phyloP scores from a whole-genome alignment of 129 eudicot species.

The Cynara cardunculus region DNA sequence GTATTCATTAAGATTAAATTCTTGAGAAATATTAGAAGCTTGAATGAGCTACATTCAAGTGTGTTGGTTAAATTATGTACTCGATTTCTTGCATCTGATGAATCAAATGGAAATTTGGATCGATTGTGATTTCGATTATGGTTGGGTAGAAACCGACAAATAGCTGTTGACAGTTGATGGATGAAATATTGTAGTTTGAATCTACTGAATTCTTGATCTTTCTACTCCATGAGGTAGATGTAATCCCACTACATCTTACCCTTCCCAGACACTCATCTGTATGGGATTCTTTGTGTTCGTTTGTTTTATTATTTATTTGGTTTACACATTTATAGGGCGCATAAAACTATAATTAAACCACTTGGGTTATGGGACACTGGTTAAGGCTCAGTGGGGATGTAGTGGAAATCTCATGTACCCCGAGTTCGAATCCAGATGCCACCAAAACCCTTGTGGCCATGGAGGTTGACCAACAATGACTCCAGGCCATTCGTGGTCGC shows the following conservation, averaged over 20 bases:
- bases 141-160: neutral
- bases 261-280: neutral
- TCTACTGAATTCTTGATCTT: neutral
- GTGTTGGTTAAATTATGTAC: neutral
- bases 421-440: too few relatives aligned
- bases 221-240: neutral
- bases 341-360: neutral
- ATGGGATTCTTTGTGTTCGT: neutral
- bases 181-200: neutral
- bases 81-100: neutral
- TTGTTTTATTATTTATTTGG: neutral
- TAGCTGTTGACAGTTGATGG: neutral
- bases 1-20: neutral
- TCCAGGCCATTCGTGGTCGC: neutral
- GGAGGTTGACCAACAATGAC: too few relatives aligned
- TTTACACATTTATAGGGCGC: neutral
- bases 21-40: neutral
- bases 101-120: neutral
- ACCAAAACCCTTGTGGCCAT: too few relatives aligned
- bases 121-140: conserved; percentile 3
- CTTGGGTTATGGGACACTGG: neutral
- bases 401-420: neutral
- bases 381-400: neutral
- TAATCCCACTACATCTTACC: neutral
- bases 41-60: neutral